phyloP scores from a whole-genome alignment of 352 stramenopile species.

The Phytophthora vignae region DNA sequence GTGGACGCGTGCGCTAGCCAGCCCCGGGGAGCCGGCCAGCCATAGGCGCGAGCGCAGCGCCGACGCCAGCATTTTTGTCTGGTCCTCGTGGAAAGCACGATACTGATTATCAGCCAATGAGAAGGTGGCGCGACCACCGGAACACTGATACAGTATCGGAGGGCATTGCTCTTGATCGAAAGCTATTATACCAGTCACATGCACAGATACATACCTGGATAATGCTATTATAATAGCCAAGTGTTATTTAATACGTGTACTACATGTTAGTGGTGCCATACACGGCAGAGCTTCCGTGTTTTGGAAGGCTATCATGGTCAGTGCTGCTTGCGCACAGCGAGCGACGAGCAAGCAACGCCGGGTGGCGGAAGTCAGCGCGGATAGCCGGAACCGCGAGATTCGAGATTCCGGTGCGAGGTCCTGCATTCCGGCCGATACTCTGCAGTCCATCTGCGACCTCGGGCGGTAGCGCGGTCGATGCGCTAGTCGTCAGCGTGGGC shows the following conservation, averaged over 20 bases:
- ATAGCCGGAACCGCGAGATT: background rate
- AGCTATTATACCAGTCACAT: too few relatives aligned
- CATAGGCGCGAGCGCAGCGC: constrained; percentile 1
- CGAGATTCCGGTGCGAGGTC: background rate
- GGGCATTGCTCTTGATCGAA: too few relatives aligned
- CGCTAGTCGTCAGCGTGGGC: background rate
- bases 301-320: too few relatives aligned
- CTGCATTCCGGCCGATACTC: too few relatives aligned
- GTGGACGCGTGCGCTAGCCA: background rate
- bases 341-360: too few relatives aligned
- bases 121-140: background rate
- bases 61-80: constrained; percentile 7
- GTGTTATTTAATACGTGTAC: rapidly evolving
- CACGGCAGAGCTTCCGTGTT: too few relatives aligned
- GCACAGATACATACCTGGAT: too few relatives aligned
- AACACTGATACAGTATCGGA: background rate
- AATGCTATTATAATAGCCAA: too few relatives aligned
- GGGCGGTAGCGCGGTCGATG: background rate
- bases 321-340: background rate
- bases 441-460: too few relatives aligned
- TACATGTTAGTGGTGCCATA: too few relatives aligned
- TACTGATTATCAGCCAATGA: constrained; percentile 13
- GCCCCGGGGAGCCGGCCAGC: background rate
- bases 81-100: background rate
- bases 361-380: too few relatives aligned